Evolutionary conservation across 768 basidiomycete genomes (phyloP).

Genomic region (Russula emetica): DNA sequence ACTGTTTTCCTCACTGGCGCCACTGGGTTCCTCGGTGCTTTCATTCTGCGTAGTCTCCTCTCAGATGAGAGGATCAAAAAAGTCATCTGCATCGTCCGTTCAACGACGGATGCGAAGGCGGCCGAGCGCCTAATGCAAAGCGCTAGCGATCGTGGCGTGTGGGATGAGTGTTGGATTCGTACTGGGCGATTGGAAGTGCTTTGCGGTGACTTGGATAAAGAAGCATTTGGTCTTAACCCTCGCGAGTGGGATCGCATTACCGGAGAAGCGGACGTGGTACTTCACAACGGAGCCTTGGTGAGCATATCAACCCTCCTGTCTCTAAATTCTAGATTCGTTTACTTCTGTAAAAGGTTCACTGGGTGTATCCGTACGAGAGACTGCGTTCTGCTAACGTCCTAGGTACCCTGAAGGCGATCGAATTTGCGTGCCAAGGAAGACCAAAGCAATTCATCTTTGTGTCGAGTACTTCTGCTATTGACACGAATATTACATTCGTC

Average conservation of each 20-base stretch:
- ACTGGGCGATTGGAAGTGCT: conserved; percentile 71
- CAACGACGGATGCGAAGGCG: conserved; percentile 55
- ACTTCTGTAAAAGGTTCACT: conserved; percentile 67
- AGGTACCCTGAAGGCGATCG: conserved; percentile 77
- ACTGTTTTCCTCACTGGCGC: conserved; percentile 95
- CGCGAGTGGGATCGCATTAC: conserved; percentile 64
- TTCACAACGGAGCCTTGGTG: conserved; percentile 98
- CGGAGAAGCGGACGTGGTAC: conserved; percentile 69
- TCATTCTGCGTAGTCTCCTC: conserved; percentile 79
- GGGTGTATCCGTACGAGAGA: conserved; percentile 97
- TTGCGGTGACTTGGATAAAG: conserved; percentile 74
- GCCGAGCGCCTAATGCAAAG: conserved; percentile 65
- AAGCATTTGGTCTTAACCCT: conserved; percentile 65
- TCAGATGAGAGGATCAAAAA: conserved; percentile 64
- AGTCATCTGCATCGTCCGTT: conserved; percentile 91
- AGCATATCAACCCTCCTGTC: conserved; percentile 29
- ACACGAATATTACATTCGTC: conserved; percentile 86
- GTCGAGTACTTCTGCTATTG: conserved; percentile 92
- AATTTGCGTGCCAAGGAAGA: conserved; percentile 68
- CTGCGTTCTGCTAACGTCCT: conserved; percentile 90
- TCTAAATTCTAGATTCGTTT: neutral
- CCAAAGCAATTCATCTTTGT: conserved; percentile 85
- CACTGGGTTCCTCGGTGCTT: conserved; percentile 95
- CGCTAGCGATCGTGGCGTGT: conserved; percentile 75
- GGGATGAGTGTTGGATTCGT: conserved; percentile 80